Base-by-base conservation (phyloP, 768 basidiomycete species). In the Agaricus subrufescens region DNA sequence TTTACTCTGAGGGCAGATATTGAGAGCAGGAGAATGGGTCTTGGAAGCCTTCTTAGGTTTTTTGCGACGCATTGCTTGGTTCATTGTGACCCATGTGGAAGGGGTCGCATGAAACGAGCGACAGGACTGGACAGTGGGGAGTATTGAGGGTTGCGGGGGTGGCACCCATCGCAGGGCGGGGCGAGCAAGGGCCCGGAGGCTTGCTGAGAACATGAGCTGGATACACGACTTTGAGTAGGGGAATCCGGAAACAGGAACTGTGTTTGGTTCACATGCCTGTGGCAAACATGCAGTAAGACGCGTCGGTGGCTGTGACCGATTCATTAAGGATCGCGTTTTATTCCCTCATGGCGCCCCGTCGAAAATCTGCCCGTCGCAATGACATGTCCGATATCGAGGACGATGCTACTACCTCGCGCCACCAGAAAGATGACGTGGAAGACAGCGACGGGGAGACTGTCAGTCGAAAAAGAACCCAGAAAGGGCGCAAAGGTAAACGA, bases 31-130 rank as follows among this genome's bases (percentile, higher is more conserved):
- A 0, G 95, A 86, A 62, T 78, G 83, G n/a, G 82, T 74, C 61
- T 83, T 81, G 46, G 71, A 62, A 14, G 74, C 67, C 61, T 75
- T 74, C 52, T 76, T 71, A 29, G 68, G 75, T 25, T 80, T 80
- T 74, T 91, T 91, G 39, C 89, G 81, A 23, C 86, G 80, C 71
- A 93, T 87, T 34, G 93, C 86, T 70, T 96, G 94, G 71, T 94
- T 94, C 62, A 96, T 80, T 1, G 94, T 96, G 30, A 77, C 78
- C 54, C 72, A 70, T 7, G 82, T 64, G n/a, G 78, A 71, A 0
- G 83, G 73, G 37, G 88, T 81, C 5, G 82, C 67, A 60, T 87
- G 86, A 69, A 92, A 91, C 14, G 46, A 64, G 54, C 30, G 60
- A 44, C 11, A 56, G n/a, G 49, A 49, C 48, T 44, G 40, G 46